A percentile compares a stretch with the other conserved stretches of the same genome.
These are phyloP conservation scores for Saccharomyces paradoxus DNA, from an alignment of 805 yeast species.

Conservation along the genomic window DNA sequence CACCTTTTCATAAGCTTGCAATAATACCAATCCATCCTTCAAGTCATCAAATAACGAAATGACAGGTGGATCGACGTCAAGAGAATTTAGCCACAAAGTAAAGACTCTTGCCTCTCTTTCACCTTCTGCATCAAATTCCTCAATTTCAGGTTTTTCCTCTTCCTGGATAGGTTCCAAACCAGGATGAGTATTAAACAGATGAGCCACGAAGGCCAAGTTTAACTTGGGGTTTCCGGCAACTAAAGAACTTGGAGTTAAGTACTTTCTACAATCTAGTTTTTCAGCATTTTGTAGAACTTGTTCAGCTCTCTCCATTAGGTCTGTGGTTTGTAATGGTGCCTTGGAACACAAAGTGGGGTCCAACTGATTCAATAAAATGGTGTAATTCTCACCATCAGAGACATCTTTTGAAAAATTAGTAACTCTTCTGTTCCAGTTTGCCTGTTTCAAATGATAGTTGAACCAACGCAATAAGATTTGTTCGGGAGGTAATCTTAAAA, in stretches of 20 bases:
- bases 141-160: constrained; percentile 84
- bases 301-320: constrained; percentile 76
- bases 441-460: constrained; percentile 90
- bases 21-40: constrained; percentile 80
- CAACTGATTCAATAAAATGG: constrained; percentile 80
- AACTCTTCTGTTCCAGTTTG: constrained; percentile 82
- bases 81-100: constrained; percentile 92
- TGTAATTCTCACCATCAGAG: constrained; percentile 90
- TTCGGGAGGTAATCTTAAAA: constrained; percentile 93
- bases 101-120: constrained; percentile 98
- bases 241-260: constrained; percentile 84
- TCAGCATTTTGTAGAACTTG: constrained; percentile 82
- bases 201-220: constrained; percentile 95
- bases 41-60: constrained; percentile 87
- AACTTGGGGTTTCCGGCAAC: constrained; percentile 95
- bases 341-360: constrained; percentile 76
- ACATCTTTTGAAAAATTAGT: constrained; percentile 81
- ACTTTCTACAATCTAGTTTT: constrained; percentile 84
- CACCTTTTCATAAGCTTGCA: constrained; percentile 93
- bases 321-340: constrained; percentile 71
- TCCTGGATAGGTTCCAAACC: constrained; percentile 95
- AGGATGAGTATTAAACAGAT: constrained; percentile 91
- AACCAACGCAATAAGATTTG: constrained; percentile 95
- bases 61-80: constrained; percentile 93
- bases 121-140: constrained; percentile 98